A percentile compares a stretch with the other conserved stretches of the same genome.
Evolutionary conservation across 2,329 filamentous ascomycete genomes (phyloP).

Genomic region (Ascochyta koolunga): DNA sequence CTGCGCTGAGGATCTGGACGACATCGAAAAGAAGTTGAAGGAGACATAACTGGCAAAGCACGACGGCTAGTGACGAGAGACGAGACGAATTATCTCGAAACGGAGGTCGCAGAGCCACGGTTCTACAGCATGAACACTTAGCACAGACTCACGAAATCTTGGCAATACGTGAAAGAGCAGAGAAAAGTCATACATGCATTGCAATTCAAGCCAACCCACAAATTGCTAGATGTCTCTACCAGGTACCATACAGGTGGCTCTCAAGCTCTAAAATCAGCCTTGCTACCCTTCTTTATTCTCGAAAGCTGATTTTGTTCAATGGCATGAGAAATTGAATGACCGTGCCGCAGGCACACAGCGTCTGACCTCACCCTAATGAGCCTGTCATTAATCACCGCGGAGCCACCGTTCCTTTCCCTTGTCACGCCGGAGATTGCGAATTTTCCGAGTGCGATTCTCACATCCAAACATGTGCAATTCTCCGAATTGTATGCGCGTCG

Average conservation of each 20-base stretch:
- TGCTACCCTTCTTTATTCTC: background rate
- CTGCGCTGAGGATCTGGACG: conserved; percentile 77
- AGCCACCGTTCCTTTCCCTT: background rate
- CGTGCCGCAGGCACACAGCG: background rate
- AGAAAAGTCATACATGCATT: background rate
- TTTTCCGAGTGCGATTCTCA: background rate
- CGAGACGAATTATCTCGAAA: background rate
- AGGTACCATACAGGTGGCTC: background rate
- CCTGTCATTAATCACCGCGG: background rate
- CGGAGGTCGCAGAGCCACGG: background rate
- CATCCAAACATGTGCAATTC: background rate
- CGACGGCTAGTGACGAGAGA: background rate
- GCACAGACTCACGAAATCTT: background rate
- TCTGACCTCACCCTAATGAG: background rate
- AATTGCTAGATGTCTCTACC: background rate
- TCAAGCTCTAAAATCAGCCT: background rate
- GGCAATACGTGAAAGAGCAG: background rate
- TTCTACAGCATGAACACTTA: background rate
- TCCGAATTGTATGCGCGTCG: background rate
- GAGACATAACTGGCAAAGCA: conserved; percentile 13
- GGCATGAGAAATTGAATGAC: background rate
- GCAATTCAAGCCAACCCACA: background rate
- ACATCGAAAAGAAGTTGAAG: conserved; percentile 74
- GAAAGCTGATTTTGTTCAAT: background rate
- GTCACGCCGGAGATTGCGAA: background rate